Evolutionary conservation across 2,329 filamentous ascomycete species (phyloP).

Genomic region (Colletotrichum sp.): DNA sequence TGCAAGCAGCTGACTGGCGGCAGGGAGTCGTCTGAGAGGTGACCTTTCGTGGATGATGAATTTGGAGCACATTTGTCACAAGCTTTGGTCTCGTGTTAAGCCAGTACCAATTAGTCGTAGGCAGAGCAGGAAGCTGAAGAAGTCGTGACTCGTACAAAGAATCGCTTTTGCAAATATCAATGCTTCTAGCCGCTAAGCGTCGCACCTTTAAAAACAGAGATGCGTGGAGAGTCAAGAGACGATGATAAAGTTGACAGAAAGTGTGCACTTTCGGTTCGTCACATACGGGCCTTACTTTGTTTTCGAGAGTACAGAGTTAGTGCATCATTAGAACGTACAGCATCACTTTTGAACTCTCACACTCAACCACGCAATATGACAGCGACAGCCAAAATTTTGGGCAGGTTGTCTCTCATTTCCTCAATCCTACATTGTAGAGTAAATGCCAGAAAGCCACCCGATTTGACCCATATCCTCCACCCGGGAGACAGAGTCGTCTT

Average conservation of each 20-base stretch:
- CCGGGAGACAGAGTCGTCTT: background rate
- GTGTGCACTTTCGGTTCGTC: background rate
- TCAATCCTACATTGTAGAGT: background rate
- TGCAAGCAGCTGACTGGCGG: background rate
- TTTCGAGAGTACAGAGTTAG: background rate
- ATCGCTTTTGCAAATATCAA: background rate
- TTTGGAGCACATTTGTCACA: background rate
- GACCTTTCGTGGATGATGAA: background rate
- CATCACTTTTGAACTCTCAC: background rate
- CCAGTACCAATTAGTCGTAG: too few species aligned
- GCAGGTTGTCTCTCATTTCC: background rate
- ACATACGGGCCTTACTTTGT: too few species aligned
- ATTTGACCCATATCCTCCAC: background rate
- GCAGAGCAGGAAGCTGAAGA: background rate
- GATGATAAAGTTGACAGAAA: background rate
- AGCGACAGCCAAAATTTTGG: background rate
- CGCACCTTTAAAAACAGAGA: background rate
- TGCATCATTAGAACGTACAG: background rate
- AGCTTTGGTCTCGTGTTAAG: too few species aligned
- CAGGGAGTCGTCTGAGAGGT: background rate
- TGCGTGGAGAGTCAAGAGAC: background rate
- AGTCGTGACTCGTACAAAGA: background rate
- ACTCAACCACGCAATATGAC: background rate
- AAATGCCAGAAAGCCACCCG: background rate
- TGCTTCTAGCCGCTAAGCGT: background rate